Evolutionary conservation across 2,329 filamentous ascomycete species (phyloP).

Genomic region (Leptographium flavum): DNA sequence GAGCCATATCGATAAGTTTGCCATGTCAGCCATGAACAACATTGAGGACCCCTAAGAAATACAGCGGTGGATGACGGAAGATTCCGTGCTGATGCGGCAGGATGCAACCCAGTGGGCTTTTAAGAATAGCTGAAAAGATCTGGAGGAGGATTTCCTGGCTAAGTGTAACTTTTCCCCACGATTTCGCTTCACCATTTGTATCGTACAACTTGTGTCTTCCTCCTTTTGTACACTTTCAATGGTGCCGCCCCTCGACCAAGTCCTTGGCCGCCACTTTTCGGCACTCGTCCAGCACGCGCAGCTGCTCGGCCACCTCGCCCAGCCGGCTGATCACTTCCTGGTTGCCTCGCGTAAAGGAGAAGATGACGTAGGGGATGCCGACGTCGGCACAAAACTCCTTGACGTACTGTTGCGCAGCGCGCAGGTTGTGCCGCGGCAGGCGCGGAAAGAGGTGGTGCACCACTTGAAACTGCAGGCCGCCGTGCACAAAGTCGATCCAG

Average conservation of each 20-base stretch:
- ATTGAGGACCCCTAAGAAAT: too few relatives aligned
- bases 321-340: slow-evolving; percentile 64
- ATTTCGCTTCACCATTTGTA: too few relatives aligned
- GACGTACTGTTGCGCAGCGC: slow-evolving; percentile 59
- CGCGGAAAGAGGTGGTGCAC: slow-evolving; percentile 78
- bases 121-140: too few relatives aligned
- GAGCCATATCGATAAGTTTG: too few relatives aligned
- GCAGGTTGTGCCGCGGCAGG: slow-evolving; percentile 73
- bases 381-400: slow-evolving; percentile 72
- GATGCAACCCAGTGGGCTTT: too few relatives aligned
- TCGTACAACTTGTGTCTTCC: too few relatives aligned
- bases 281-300: slow-evolving; percentile 62
- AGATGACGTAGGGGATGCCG: slow-evolving; percentile 70
- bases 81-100: too few relatives aligned
- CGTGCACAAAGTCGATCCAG: slow-evolving; percentile 84
- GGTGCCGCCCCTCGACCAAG: not conserved
- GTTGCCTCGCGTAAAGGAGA: slow-evolving; percentile 75
- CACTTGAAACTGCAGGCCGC: slow-evolving; percentile 78
- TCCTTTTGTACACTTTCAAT: too few relatives aligned
- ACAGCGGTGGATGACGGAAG: too few relatives aligned
- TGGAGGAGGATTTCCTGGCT: too few relatives aligned
- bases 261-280: slow-evolving; percentile 34
- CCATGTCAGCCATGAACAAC: too few relatives aligned
- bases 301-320: slow-evolving; percentile 67
- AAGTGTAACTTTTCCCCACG: too few relatives aligned